Evolutionary conservation across 306 rosid genomes (phyloP).

Genomic region (Rosa persica): DNA sequence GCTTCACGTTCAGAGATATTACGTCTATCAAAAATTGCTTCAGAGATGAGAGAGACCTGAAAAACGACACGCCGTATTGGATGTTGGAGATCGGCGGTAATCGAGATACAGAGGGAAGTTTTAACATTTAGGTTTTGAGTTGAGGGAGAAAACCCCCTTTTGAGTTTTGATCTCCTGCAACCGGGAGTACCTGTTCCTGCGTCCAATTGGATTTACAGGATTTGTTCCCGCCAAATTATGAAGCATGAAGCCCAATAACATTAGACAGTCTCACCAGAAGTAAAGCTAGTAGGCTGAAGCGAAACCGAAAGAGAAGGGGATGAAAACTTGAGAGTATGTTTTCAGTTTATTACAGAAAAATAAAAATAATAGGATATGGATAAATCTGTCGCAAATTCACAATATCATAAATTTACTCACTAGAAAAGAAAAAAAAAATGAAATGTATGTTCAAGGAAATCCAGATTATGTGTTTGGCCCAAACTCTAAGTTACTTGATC

Average conservation of each 20-base stretch:
- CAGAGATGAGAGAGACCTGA: conserved; percentile 9
- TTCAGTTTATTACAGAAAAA: too few relatives aligned
- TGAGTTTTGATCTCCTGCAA: background rate
- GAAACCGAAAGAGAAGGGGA: too few relatives aligned
- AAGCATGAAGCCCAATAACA: background rate
- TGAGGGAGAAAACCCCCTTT: background rate
- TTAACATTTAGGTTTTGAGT: background rate
- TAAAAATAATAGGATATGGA: too few relatives aligned
- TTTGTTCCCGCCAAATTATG: background rate
- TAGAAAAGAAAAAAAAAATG: too few relatives aligned
- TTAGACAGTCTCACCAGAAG: too few relatives aligned
- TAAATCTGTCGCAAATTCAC: too few relatives aligned
- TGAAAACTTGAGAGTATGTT: too few relatives aligned
- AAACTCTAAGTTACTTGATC: too few relatives aligned
- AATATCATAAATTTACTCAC: too few relatives aligned
- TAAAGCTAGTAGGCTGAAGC: too few relatives aligned
- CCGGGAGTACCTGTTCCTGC: background rate
- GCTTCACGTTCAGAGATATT: background rate
- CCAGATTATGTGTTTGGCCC: too few relatives aligned
- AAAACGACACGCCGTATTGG: background rate
- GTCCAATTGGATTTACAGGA: background rate
- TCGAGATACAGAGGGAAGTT: background rate
- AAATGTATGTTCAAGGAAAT: too few relatives aligned
- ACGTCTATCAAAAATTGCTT: background rate
- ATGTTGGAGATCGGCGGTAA: background rate